A percentile compares a stretch with the other conserved stretches of the same genome.
Conservation (phyloP, 2,329 filamentous ascomycete species). For the Bisporella sp. region DNA sequence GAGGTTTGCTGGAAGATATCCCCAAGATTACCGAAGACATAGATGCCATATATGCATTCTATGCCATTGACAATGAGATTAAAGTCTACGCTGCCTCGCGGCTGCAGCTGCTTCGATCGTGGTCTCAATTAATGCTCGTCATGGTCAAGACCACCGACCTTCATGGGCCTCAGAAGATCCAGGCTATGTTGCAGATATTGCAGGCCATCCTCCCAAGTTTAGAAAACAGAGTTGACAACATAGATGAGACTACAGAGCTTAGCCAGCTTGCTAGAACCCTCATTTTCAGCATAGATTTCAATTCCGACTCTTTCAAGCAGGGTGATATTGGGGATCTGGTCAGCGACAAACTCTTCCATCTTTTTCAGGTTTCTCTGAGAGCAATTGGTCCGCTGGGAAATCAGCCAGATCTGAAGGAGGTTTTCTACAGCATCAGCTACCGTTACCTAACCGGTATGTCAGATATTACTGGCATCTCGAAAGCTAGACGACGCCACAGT, state of each 20-base stretch:
- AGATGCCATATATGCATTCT: constrained; percentile 49
- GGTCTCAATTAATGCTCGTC: constrained; percentile 78
- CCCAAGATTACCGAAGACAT: constrained; percentile 51
- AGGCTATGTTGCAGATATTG: constrained; percentile 78
- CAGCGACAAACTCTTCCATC: constrained; percentile 82
- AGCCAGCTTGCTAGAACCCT: constrained; percentile 69
- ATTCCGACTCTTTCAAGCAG: constrained; percentile 32
- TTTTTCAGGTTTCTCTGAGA: constrained; percentile 81
- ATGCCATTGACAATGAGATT: constrained; percentile 57
- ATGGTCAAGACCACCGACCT: constrained; percentile 80
- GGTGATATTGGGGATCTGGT: constrained; percentile 61
- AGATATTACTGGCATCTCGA: constrained; percentile 43
- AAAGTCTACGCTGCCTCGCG: constrained; percentile 45
- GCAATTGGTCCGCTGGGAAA: constrained; percentile 70
- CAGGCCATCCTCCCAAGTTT: constrained; percentile 85
- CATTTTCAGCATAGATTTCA: constrained; percentile 63
- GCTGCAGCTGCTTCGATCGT: constrained; percentile 67
- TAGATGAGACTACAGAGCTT: constrained; percentile 66
- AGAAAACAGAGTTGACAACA: constrained; percentile 64
- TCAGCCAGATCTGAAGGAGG: constrained; percentile 65
- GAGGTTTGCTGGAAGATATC: constrained; percentile 42
- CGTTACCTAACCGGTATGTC: constrained; percentile 70
- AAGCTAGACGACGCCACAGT: constrained; percentile 40
- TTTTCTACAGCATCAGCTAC: constrained; percentile 89
- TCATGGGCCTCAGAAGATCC: constrained; percentile 61